Evolutionary conservation across 2,329 filamentous ascomycete species (phyloP), one percentile per base, ranked within the genome.

Genomic region (Diaporthe vexans): DNA sequence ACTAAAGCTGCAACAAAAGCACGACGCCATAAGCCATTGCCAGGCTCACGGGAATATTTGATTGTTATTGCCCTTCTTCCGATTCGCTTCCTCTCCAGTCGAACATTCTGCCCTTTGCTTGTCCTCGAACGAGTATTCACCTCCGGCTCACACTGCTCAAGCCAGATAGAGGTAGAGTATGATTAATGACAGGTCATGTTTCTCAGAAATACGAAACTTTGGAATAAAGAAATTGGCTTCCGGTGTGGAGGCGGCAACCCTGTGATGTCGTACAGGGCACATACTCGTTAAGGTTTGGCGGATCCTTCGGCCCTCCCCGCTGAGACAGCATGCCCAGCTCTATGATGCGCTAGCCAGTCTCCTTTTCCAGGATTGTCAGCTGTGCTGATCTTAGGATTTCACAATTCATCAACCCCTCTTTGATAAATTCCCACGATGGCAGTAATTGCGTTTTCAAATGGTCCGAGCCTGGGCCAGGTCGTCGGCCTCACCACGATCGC

Each of bases 401-500:
- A 13, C 1, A 9, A 9, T 1, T 17, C 40, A 15, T 4, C 26
- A 29, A 2, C 24, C 13, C 37, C 9, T 21, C 43, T 51, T 67
- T 24, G 61, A 19, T 51, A 26, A 51, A 8, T 0, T 19, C 4
- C 13, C 4, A 51, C 8, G 4, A 67, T 67, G 63, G 63, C 63
- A 5, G 43, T 67, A 15, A 37, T 67, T 52, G 0, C 63, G 46
- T 13, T 40, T 4, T 10, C 46, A 26, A 7, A 9, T 0, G 63
- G 29, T 4, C 29, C 40, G 4, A 13, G 63, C 1, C 46, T 67
- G 46, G 40, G 29, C 13, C 46, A 52, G n/a, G 33, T 15, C 7
- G 35, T 52, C 15, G 63, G 63, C 63, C 63, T 67, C 29, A 26
- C 26, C 24, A 19, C 29, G 11, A 35, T 52, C 63, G 63, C n/a